Conservation (phyloP, 2,329 filamentous ascomycete species). For the Leptographium procerum region DNA sequence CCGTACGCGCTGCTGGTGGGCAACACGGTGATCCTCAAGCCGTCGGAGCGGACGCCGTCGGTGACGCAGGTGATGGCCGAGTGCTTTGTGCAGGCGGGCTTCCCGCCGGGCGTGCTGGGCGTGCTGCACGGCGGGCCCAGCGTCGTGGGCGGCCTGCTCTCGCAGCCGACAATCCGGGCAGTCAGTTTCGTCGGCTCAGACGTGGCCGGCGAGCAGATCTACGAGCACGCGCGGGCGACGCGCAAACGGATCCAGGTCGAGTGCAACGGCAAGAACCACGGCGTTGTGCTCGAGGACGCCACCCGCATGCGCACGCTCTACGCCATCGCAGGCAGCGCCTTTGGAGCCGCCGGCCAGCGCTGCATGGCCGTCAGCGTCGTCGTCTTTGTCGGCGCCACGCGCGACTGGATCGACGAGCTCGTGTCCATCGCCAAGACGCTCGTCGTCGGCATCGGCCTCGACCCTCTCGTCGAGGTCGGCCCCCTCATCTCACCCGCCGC, state of each 20-base stretch:
- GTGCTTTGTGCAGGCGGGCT: conserved; percentile 66
- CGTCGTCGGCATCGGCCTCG: conserved; percentile 43
- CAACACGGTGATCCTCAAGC: conserved; percentile 75
- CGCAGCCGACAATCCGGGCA: conserved; percentile 74
- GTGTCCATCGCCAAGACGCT: conserved; percentile 63
- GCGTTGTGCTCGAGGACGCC: conserved; percentile 70
- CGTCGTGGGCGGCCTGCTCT: conserved; percentile 75
- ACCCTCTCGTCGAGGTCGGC: conserved; percentile 67
- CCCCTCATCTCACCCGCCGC: conserved; percentile 70
- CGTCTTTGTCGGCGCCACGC: conserved; percentile 72
- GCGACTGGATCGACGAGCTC: conserved; percentile 68
- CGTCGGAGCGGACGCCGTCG: conserved; percentile 71
- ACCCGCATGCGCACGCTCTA: conserved; percentile 85
- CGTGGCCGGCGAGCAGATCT: conserved; percentile 83
- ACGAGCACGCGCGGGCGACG: conserved; percentile 62
- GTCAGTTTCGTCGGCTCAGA: conserved; percentile 78
- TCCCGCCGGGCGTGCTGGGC: conserved; percentile 71
- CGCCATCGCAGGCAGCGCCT: conserved; percentile 70
- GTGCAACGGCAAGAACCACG: conserved; percentile 80
- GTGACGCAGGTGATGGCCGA: conserved; percentile 73
- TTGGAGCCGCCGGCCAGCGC: conserved; percentile 73
- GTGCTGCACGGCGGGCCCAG: conserved; percentile 68
- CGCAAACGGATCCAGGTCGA: conserved; percentile 84
- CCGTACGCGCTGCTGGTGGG: conserved; percentile 73
- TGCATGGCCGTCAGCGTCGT: conserved; percentile 79